These are phyloP conservation scores for Hyaloscypha hepaticicola DNA, from an alignment of 495 filamentous ascomycete genomes.

Conservation along the genomic window DNA sequence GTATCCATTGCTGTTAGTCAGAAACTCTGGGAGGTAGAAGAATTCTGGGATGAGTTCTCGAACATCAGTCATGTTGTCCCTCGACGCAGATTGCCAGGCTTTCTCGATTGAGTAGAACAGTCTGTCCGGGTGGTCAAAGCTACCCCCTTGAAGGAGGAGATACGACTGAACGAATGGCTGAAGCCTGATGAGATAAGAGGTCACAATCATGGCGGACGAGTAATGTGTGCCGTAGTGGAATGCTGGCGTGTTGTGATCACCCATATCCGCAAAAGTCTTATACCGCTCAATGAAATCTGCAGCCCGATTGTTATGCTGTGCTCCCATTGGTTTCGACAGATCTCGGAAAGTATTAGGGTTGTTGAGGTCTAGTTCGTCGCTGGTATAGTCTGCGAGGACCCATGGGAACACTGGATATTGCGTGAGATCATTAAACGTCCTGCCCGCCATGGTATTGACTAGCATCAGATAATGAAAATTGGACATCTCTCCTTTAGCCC, in stretches of 20 bases:
- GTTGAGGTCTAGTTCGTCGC: conserved; percentile 86
- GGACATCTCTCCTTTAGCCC: conserved; percentile 91
- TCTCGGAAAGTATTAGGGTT: conserved; percentile 86
- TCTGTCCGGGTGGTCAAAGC: conserved; percentile 92
- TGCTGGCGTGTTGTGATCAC: conserved; percentile 67
- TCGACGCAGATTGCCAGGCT: conserved; percentile 87
- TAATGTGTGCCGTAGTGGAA: conserved; percentile 99
- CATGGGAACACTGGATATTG: conserved; percentile 99
- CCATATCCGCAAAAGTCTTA: conserved; percentile 87
- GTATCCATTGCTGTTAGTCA: conserved; percentile 87
- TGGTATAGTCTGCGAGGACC: conserved; percentile 94
- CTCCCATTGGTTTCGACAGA: conserved; percentile 93
- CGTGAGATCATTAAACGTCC: conserved; percentile 97
- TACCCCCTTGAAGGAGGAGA: conserved; percentile 94
- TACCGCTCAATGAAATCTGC: conserved; percentile 79
- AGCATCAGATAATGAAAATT: conserved; percentile 99
- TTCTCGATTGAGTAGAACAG: conserved; percentile 92
- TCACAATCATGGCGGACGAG: conserved; percentile 98
- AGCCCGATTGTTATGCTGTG: conserved; percentile 74
- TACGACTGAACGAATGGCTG: conserved; percentile 97
- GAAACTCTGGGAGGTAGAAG: conserved; percentile 92
- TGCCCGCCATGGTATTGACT: conserved; percentile 93
- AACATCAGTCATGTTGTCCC: conserved; percentile 88
- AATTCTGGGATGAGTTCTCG: conserved; percentile 94
- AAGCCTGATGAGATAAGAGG: conserved; percentile 90